Percentiles rank a stretch among this genome's conserved stretches.
Evolutionary conservation across 2,329 filamentous ascomycete genomes (phyloP).

Genomic region (Ophiostoma triangulosporum): DNA sequence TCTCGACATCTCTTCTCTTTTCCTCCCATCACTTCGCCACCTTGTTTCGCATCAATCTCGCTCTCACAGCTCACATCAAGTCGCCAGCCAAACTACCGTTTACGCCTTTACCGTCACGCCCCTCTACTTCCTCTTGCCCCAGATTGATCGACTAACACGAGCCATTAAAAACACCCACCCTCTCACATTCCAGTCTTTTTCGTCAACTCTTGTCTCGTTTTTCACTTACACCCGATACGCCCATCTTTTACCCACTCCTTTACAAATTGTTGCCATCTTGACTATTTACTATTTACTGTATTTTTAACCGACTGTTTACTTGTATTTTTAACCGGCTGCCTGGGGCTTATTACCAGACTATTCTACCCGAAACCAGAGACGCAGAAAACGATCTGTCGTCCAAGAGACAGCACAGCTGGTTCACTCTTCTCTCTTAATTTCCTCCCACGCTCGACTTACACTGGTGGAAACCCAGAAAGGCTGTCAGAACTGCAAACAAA

Average conservation of each 20-base stretch:
- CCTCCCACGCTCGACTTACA: not conserved
- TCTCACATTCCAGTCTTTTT: not conserved
- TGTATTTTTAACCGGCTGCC: not conserved
- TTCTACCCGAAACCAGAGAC: not conserved
- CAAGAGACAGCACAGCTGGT: not conserved
- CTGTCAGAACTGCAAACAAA: not conserved
- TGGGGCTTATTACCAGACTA: too few species aligned
- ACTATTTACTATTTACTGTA: not conserved
- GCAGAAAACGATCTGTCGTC: not conserved
- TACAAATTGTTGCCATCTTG: constrained; percentile 1
- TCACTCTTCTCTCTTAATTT: not conserved
- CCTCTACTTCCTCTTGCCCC: not conserved
- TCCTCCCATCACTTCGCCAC: not conserved
- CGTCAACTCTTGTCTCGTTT: not conserved
- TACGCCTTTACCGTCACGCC: not conserved
- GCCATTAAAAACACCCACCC: not conserved
- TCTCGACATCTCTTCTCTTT: not conserved
- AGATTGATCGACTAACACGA: not conserved
- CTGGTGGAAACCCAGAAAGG: not conserved
- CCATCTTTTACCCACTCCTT: not conserved
- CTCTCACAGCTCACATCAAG: not conserved
- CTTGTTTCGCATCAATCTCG: not conserved
- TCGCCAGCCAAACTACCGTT: not conserved
- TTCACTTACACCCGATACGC: not conserved
- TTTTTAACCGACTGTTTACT: not conserved